Percentiles rank a stretch among this genome's conserved stretches.
Conservation (phyloP, 441 rosid species). For the Croton setiger region DNA sequence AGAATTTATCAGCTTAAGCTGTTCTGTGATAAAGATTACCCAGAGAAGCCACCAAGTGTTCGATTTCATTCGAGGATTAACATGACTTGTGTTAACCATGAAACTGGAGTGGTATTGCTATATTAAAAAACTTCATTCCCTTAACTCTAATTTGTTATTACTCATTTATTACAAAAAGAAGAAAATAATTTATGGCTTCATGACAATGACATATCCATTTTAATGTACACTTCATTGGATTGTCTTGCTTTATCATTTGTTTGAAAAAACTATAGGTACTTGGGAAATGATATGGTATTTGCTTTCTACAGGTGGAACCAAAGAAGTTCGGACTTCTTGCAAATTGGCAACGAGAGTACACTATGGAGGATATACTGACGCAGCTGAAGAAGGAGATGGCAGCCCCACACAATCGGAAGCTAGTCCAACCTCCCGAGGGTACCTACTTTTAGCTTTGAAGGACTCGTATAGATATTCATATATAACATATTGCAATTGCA, state of each 20-base stretch:
- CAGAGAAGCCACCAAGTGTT: conserved; percentile 94
- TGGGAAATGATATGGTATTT: background rate
- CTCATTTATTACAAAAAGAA: background rate
- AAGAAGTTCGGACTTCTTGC: conserved; percentile 84
- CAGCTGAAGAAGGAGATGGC: conserved; percentile 99
- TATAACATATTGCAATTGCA: conserved; percentile 32
- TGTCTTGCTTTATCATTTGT: background rate
- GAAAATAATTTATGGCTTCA: background rate
- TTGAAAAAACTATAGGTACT: background rate
- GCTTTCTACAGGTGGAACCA: conserved; percentile 68
- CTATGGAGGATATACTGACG: conserved; percentile 92
- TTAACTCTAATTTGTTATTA: background rate
- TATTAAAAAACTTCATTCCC: background rate
- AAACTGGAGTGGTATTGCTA: conserved; percentile 78
- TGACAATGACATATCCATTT: background rate
- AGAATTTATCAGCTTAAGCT: conserved; percentile 97
- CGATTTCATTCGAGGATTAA: conserved; percentile 93
- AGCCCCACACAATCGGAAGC: conserved; percentile 89
- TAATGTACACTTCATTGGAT: background rate
- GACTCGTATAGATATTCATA: conserved; percentile 24
- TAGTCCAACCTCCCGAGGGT: conserved; percentile 99
- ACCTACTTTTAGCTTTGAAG: conserved; percentile 72
- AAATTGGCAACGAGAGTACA: conserved; percentile 95
- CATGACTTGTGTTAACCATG: conserved; percentile 94
- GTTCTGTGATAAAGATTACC: conserved; percentile 97